phyloP scores from a whole-genome alignment of 495 filamentous ascomycete genomes.

The Pyronema omphalodes region DNA sequence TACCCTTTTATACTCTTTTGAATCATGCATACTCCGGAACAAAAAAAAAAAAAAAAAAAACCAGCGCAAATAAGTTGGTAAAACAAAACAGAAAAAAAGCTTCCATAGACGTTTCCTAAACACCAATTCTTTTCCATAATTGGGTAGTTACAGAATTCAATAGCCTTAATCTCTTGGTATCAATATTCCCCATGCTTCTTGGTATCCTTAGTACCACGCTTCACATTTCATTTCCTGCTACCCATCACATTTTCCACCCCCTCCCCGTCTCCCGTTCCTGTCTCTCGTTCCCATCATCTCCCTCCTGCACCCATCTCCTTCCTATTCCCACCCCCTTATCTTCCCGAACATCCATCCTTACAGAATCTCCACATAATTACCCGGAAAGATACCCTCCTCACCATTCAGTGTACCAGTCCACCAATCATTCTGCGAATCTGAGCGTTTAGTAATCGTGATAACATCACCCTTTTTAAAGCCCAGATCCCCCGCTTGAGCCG shows the following conservation, averaged over 20 bases:
- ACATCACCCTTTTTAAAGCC: conserved; percentile 95
- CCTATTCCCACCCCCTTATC: background rate
- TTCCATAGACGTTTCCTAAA: no score
- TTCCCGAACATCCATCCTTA: background rate
- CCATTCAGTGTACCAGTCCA: conserved; percentile 22
- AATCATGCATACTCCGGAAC: no score
- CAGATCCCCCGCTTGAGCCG: conserved; percentile 81
- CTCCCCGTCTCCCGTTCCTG: background rate
- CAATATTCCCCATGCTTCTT: no score
- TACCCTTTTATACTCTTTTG: no score
- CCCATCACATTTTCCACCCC: background rate
- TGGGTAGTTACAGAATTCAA: no score
- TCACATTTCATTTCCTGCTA: no score
- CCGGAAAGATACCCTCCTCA: conserved; percentile 23
- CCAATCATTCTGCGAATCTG: conserved; percentile 37
- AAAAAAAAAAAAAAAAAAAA: no score
- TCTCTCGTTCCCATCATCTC: background rate
- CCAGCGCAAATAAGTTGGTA: no score
- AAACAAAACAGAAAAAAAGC: no score
- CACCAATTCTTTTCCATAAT: no score
- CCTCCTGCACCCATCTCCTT: background rate
- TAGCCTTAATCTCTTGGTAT: no score
- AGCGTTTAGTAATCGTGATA: conserved; percentile 92
- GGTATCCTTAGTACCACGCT: no score
- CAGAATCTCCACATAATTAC: conserved; percentile 23